Percentiles rank a stretch among this genome's conserved stretches.
Evolutionary conservation across 805 yeast species (phyloP).

Genomic region (Pichia deserticola): DNA sequence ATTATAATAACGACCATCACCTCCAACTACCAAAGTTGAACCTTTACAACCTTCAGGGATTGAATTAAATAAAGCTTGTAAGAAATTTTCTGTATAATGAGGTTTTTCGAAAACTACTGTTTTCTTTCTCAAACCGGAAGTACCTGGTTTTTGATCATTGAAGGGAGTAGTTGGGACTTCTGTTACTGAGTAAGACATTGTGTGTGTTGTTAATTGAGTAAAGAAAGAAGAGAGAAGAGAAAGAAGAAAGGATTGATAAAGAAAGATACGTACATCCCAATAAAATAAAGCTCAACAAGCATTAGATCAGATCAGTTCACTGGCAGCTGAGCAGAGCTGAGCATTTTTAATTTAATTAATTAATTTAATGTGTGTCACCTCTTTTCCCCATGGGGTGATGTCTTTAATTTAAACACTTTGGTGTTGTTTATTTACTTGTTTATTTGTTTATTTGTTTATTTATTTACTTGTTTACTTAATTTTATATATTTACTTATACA

Average conservation of each 20-base stretch:
- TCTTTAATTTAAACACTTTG: not conserved
- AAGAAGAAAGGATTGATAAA: no score
- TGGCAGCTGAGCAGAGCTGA: no score
- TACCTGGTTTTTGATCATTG: constrained; percentile 94
- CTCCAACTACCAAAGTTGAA: constrained; percentile 84
- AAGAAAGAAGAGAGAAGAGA: not conserved
- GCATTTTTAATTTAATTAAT: not conserved
- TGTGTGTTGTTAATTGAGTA: not conserved
- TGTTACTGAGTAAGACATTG: constrained; percentile 5
- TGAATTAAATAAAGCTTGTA: constrained; percentile 76
- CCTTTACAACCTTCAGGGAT: constrained; percentile 83
- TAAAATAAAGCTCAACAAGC: no score
- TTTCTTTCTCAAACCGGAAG: constrained; percentile 92
- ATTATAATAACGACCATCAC: constrained; percentile 94
- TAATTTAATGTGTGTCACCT: no score
- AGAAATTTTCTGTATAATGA: constrained; percentile 87
- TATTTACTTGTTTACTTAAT: not conserved
- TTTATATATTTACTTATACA: not conserved
- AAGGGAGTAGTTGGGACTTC: constrained; percentile 62
- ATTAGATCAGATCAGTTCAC: no score
- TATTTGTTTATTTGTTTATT: not conserved
- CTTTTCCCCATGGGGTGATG: constrained; percentile 17
- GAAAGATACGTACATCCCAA: no score
- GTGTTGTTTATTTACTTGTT: not conserved
- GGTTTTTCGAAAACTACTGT: constrained; percentile 72